Evolutionary conservation across 805 yeast genomes (phyloP).

Genomic region (Candida rishiriensis): DNA sequence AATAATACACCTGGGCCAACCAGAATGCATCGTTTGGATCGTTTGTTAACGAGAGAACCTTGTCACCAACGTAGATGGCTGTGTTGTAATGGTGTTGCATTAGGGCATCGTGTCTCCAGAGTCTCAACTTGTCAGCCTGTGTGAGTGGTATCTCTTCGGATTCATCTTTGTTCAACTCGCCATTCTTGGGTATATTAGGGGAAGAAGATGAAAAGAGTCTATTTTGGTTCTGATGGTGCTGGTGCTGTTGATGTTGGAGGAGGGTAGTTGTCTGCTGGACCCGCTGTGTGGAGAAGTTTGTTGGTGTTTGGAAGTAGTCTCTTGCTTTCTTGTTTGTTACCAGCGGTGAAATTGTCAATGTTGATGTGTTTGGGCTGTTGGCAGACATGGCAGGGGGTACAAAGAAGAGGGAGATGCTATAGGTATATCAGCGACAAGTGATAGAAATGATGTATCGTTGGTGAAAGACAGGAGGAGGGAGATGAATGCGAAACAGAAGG

Average conservation of each 20-base stretch:
- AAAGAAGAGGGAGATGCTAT: not conserved
- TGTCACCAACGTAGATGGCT: constrained; percentile 90
- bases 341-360: constrained; percentile 69
- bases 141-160: constrained; percentile 45
- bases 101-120: constrained; percentile 92
- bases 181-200: constrained; percentile 18
- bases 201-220: constrained; percentile 26
- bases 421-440: not conserved
- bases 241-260: constrained; percentile 14
- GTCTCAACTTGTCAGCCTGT: constrained; percentile 77
- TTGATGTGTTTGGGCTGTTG: constrained; percentile 59
- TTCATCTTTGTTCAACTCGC: constrained; percentile 8
- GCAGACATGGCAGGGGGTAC: constrained; percentile 17
- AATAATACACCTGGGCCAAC: constrained; percentile 86
- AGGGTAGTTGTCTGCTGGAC: no score
- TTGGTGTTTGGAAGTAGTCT: constrained; percentile 34
- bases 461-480: no score
- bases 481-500: no score
- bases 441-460: not conserved
- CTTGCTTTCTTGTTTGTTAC: constrained; percentile 33
- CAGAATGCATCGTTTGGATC: constrained; percentile 95
- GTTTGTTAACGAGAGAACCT: constrained; percentile 73
- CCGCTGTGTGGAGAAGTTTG: constrained; percentile 13
- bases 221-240: constrained; percentile 14
- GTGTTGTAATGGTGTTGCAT: constrained; percentile 89